Evolutionary conservation across 2,329 filamentous ascomycete species (phyloP).

Genomic region (Coniochaeta sp.): DNA sequence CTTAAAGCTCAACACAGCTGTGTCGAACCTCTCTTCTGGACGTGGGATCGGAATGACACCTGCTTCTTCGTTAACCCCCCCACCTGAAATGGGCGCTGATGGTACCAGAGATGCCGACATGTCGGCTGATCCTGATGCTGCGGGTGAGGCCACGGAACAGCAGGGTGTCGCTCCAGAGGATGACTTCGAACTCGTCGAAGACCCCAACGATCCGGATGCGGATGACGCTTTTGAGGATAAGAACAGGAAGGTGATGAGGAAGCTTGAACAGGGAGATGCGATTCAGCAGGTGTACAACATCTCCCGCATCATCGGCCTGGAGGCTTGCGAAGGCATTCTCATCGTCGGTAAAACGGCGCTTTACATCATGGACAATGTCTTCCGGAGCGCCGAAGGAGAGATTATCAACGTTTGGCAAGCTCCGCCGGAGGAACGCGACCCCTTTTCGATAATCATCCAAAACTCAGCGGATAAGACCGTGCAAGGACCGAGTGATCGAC

Average conservation of each 20-base stretch:
- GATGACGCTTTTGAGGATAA: constrained; percentile 87
- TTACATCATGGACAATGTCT: constrained; percentile 94
- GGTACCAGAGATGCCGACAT: constrained; percentile 10
- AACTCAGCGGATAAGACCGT: constrained; percentile 42
- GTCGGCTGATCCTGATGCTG: constrained; percentile 16
- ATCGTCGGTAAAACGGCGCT: constrained; percentile 88
- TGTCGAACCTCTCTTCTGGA: constrained; percentile 7
- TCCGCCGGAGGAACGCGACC: constrained; percentile 83
- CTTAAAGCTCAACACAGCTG: constrained; percentile 11
- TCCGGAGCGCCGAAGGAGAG: constrained; percentile 89
- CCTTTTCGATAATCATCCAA: constrained; percentile 90
- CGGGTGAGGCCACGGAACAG: constrained; percentile 22
- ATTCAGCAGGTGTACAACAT: constrained; percentile 95
- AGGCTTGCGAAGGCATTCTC: constrained; percentile 87
- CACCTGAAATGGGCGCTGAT: constrained; percentile 11
- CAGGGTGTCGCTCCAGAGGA: constrained; percentile 54
- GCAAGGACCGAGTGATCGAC: constrained; percentile 21
- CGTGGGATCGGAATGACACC: constrained; percentile 15
- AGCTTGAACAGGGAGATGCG: constrained; percentile 80
- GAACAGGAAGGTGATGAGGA: constrained; percentile 95
- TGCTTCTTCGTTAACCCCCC: constrained; percentile 6
- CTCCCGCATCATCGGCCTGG: constrained; percentile 86
- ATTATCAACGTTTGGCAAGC: constrained; percentile 97
- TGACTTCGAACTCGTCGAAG: constrained; percentile 92
- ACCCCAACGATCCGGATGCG: constrained; percentile 74